Evolutionary conservation across 2,329 filamentous ascomycete genomes (phyloP).

Genomic region (Aspergillus piperis): DNA sequence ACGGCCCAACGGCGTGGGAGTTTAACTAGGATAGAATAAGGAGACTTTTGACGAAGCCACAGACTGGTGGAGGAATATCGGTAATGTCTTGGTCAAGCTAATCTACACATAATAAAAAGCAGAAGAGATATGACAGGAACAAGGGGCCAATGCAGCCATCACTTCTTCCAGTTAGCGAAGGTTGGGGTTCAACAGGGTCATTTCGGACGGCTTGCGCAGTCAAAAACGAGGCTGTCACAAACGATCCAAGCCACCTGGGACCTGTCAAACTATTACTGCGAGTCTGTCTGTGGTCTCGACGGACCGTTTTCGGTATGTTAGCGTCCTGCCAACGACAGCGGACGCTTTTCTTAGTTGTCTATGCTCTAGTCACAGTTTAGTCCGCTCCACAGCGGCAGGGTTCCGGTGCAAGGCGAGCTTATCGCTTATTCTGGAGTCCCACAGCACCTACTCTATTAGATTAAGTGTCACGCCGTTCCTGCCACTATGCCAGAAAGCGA

Average conservation of each 20-base stretch:
- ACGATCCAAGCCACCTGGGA: no score
- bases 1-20: not conserved
- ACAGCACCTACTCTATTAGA: no score
- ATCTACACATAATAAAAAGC: no score
- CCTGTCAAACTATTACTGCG: no score
- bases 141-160: not conserved
- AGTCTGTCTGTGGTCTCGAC: not conserved
- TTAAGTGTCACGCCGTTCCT: not conserved
- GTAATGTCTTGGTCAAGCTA: no score
- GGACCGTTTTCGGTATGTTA: not conserved
- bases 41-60: no score
- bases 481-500: not conserved
- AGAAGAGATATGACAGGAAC: not conserved
- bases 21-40: not conserved
- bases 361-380: not conserved
- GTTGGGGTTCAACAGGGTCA: no score
- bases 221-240: not conserved
- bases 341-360: not conserved
- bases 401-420: no score
- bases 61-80: no score
- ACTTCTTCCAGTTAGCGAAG: not conserved
- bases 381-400: not conserved
- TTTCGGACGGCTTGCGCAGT: not conserved
- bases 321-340: not conserved
- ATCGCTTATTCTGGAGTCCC: no score